phyloP scores from a whole-genome alignment of 1,284 basidiomycete species.

The Cutaneotrichosporon mucoides region DNA sequence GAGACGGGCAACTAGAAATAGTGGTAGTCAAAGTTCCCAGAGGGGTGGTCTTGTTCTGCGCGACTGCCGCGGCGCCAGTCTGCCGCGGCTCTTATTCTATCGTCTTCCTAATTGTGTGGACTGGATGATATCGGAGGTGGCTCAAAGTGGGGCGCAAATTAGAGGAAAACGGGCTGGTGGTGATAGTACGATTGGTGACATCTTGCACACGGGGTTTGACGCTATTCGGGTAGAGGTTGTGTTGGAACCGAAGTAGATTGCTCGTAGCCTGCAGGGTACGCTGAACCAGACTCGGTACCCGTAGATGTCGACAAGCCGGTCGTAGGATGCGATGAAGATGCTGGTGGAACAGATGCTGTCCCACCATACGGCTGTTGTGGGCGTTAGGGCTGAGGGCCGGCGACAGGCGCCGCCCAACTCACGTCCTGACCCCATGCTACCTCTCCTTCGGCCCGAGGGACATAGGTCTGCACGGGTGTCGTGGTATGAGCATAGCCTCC shows the following conservation, averaged over 20 bases:
- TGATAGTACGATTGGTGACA: too few relatives aligned
- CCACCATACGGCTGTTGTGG: not conserved
- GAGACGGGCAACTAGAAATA: not conserved
- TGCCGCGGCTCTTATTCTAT: slow-evolving; percentile 1
- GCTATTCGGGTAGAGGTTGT: not conserved
- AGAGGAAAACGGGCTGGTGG: not conserved
- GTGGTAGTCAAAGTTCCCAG: not conserved
- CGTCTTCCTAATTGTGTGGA: not conserved
- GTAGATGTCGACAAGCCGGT: not conserved
- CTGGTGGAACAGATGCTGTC: not conserved
- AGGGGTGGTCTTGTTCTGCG: not conserved
- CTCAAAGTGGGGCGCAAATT: not conserved
- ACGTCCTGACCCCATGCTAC: slow-evolving; percentile 24
- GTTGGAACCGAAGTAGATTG: not conserved
- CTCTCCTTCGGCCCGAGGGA: slow-evolving; percentile 14
- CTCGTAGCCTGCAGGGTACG: not conserved
- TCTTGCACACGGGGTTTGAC: too few relatives aligned
- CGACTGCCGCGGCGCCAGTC: not conserved
- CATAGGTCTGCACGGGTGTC: slow-evolving; percentile 13
- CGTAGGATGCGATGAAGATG: not conserved
- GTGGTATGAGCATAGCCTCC: slow-evolving; percentile 10
- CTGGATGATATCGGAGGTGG: not conserved
- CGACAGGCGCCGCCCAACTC: slow-evolving; percentile 19
- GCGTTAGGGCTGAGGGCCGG: slow-evolving; percentile 19
- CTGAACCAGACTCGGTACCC: not conserved